Evolutionary conservation across 2,329 filamentous ascomycete species (phyloP).

Genomic region (Cadophora sp.): DNA sequence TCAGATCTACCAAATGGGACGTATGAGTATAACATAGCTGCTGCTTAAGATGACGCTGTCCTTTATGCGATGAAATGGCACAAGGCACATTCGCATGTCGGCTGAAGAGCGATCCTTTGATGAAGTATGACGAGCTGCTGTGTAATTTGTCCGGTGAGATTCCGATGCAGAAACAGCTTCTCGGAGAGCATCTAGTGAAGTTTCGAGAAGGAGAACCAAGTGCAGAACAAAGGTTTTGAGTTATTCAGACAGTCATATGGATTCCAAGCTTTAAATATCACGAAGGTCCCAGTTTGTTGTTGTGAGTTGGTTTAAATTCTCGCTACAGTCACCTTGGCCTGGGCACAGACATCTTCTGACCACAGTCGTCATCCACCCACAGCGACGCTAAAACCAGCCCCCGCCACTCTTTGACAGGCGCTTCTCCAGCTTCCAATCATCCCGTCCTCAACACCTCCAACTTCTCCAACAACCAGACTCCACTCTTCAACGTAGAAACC

Average conservation of each 20-base stretch:
- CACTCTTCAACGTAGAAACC: slow-evolving; percentile 18
- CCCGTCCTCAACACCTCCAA: slow-evolving; percentile 6
- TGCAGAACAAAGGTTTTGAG: not conserved
- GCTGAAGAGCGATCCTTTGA: slow-evolving; percentile 4
- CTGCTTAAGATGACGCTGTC: not conserved
- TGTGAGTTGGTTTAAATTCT: not conserved
- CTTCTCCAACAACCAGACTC: slow-evolving; percentile 5
- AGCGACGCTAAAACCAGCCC: slow-evolving; percentile 11
- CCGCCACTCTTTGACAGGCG: slow-evolving; percentile 20
- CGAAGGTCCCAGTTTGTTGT: not conserved
- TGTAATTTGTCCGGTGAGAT: not conserved
- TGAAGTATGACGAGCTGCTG: not conserved
- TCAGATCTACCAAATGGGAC: not conserved
- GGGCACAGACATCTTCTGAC: slow-evolving; percentile 16
- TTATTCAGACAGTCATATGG: not conserved
- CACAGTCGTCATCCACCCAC: slow-evolving; percentile 13
- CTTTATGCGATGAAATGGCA: not conserved
- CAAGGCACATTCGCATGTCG: not conserved
- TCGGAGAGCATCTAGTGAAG: not conserved
- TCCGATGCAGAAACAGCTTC: not conserved
- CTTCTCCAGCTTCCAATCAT: slow-evolving; percentile 16
- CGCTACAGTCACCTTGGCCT: not conserved
- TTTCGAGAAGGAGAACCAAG: not conserved
- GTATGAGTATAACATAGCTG: not conserved
- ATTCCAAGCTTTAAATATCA: not conserved